Evolutionary conservation across 2,329 filamentous ascomycete species (phyloP).

Genomic region (Escovopsis sp.): DNA sequence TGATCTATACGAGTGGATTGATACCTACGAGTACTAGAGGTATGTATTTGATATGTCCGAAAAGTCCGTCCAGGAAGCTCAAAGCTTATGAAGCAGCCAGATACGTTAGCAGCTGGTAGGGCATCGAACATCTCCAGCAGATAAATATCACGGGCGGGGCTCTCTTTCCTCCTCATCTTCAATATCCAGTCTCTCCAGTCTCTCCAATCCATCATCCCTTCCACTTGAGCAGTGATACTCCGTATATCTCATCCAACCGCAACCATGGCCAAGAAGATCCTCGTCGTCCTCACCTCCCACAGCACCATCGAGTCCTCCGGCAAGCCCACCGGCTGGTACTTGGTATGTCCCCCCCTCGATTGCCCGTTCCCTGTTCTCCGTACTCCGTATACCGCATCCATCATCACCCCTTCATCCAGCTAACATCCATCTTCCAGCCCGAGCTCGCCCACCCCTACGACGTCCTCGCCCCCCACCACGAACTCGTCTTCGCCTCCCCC

Average conservation of each 20-base stretch:
- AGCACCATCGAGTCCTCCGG: conserved; percentile 30
- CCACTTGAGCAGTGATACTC: conserved; percentile 1
- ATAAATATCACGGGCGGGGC: too few relatives aligned
- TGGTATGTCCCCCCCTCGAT: conserved; percentile 29
- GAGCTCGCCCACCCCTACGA: conserved; percentile 53
- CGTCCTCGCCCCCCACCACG: conserved; percentile 36
- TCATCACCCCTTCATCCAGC: background rate
- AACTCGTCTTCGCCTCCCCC: conserved; percentile 46
- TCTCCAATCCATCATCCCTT: background rate
- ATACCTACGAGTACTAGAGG: too few relatives aligned
- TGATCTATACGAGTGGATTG: too few relatives aligned
- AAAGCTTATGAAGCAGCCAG: too few relatives aligned
- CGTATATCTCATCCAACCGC: background rate
- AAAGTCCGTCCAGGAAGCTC: too few relatives aligned
- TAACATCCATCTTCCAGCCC: conserved; percentile 22
- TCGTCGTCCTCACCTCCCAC: conserved; percentile 57
- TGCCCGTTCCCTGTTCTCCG: background rate
- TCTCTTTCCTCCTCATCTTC: background rate
- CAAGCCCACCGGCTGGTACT: conserved; percentile 54
- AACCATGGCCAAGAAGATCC: conserved; percentile 43
- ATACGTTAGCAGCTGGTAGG: too few relatives aligned
- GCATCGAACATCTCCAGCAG: too few relatives aligned
- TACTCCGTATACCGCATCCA: background rate
- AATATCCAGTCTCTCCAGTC: background rate
- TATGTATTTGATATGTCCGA: too few relatives aligned